Conservation (phyloP, 208 protist species). For the Crithidia thermophila region DNA sequence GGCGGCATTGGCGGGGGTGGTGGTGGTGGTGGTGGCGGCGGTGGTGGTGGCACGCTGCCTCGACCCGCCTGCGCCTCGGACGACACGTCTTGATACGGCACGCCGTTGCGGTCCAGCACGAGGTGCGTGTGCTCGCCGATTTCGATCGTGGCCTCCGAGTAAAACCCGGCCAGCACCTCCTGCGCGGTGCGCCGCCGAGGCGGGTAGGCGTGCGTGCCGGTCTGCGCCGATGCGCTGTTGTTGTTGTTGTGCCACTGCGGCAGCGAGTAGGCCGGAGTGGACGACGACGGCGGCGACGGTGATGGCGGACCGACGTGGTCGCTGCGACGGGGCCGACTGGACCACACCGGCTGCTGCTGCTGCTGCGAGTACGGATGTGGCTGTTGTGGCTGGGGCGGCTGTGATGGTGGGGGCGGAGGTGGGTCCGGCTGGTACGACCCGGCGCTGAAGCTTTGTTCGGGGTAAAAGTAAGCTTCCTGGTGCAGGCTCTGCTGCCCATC, state of each 20-base stretch:
- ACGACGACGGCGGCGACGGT: not conserved
- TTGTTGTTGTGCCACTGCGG: slow-evolving; percentile 8
- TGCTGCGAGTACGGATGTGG: not conserved
- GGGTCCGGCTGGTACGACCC: not conserved
- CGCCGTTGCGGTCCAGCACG: slow-evolving; percentile 20
- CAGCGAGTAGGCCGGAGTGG: not conserved
- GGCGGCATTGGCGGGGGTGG: not conserved
- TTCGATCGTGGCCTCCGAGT: slow-evolving; percentile 18
- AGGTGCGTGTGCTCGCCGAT: slow-evolving; percentile 32
- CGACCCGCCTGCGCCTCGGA: not conserved
- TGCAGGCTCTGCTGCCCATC: no score
- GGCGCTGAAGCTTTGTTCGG: no score
- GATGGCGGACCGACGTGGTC: not conserved
- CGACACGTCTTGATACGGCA: not conserved
- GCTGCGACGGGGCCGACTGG: not conserved
- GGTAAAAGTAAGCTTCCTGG: no score
- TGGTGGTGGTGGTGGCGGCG: not conserved
- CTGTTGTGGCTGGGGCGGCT: slow-evolving; percentile 1
- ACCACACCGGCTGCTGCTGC: not conserved
- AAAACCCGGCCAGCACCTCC: slow-evolving; percentile 24
- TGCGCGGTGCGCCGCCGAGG: slow-evolving; percentile 20
- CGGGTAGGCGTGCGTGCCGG: not conserved
- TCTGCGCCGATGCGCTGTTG: not conserved
- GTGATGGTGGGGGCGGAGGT: not conserved
- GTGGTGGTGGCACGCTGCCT: not conserved